Evolutionary conservation across 2,329 filamentous ascomycete species (phyloP).

Genomic region (Botryotinia globosa): DNA sequence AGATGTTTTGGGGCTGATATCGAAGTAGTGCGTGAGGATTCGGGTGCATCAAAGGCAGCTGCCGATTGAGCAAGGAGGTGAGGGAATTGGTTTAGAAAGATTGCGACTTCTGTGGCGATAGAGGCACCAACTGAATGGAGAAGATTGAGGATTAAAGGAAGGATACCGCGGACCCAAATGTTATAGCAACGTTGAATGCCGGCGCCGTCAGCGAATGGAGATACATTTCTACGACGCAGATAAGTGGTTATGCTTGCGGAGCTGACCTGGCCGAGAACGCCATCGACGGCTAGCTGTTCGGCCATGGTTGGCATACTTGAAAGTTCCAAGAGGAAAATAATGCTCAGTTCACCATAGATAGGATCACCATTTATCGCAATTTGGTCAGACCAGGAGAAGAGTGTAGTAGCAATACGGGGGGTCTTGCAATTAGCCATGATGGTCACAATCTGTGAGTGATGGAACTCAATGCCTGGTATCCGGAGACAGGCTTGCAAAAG

Average conservation of each 20-base stretch:
- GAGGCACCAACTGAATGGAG: conserved; percentile 77
- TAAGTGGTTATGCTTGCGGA: conserved; percentile 76
- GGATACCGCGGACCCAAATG: conserved; percentile 85
- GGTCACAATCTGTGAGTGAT: conserved; percentile 67
- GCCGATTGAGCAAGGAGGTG: conserved; percentile 71
- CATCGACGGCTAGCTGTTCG: conserved; percentile 86
- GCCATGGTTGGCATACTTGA: conserved; percentile 78
- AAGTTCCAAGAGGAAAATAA: conserved; percentile 84
- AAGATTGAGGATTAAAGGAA: conserved; percentile 86
- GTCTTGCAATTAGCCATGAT: conserved; percentile 69
- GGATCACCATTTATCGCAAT: conserved; percentile 77
- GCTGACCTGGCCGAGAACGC: conserved; percentile 73
- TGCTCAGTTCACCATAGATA: conserved; percentile 87
- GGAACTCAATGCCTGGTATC: conserved; percentile 71
- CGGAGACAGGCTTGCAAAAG: conserved; percentile 81
- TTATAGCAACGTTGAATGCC: conserved; percentile 72
- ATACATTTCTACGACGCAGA: conserved; percentile 68
- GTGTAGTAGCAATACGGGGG: conserved; percentile 75
- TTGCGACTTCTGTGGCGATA: conserved; percentile 78
- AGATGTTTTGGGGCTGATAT: conserved; percentile 57
- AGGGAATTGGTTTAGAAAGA: conserved; percentile 87
- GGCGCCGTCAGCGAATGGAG: conserved; percentile 72
- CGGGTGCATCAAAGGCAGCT: conserved; percentile 64
- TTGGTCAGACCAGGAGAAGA: conserved; percentile 93
- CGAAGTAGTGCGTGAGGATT: conserved; percentile 50